These are phyloP conservation scores for Globisporangium polare DNA, from an alignment of 352 stramenopile species.

Conservation along the genomic window DNA sequence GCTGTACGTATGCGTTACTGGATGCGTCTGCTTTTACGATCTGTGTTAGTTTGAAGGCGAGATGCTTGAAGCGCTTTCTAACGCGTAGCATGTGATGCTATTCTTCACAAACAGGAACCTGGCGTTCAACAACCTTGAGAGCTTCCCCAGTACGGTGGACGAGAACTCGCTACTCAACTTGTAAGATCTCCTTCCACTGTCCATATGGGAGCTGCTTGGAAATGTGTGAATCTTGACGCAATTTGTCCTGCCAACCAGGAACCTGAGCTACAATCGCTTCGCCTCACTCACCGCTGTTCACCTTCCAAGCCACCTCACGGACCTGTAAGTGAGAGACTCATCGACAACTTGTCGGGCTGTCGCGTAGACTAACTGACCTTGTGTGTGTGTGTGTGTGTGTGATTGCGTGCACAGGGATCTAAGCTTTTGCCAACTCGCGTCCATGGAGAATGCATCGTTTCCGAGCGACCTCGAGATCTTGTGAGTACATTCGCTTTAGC, in stretches of 20 bases:
- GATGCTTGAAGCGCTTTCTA: background rate
- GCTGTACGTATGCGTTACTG: background rate
- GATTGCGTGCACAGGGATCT: too few species aligned
- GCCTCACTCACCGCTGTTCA: background rate
- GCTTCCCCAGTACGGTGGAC: background rate
- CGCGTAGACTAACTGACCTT: background rate
- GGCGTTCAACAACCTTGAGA: constrained; percentile 13
- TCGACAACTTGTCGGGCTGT: background rate
- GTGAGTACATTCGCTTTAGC: background rate
- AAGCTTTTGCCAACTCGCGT: background rate
- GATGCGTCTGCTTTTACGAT: background rate
- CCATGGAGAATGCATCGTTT: background rate
- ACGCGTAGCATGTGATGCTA: background rate
- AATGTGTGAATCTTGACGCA: background rate
- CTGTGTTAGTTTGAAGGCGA: too few species aligned
- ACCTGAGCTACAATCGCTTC: constrained; percentile 1
- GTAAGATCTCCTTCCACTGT: background rate
- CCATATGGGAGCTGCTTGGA: too few species aligned
- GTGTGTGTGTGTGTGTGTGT: too few species aligned
- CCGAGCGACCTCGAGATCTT: background rate
- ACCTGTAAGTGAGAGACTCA: background rate
- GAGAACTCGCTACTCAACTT: background rate
- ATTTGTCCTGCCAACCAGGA: background rate
- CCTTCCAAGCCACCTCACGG: background rate
- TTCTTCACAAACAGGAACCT: constrained; percentile 6